Evolutionary conservation across 805 yeast genomes (phyloP).

Genomic region (Metschnikowia koreensis): DNA sequence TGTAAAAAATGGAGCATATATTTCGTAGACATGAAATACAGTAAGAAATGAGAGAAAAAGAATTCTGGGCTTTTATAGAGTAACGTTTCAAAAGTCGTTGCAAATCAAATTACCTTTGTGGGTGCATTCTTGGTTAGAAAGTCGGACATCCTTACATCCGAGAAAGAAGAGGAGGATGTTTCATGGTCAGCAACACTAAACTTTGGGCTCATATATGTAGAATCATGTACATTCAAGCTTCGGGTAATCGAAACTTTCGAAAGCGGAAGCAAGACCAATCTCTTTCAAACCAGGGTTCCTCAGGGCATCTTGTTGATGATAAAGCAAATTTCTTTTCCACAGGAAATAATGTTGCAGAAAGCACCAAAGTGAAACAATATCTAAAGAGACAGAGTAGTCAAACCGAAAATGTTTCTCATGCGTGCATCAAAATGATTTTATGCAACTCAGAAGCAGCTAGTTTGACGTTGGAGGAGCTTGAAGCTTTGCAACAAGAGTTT

Average conservation of each 20-base stretch:
- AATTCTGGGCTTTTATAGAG: too few relatives aligned
- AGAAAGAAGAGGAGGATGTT: background rate
- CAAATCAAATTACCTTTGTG: background rate
- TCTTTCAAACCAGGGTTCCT: background rate
- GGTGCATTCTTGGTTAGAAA: background rate
- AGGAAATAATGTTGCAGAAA: constrained; percentile 21
- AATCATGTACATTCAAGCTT: background rate
- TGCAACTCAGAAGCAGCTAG: constrained; percentile 27
- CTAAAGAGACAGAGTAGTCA: constrained; percentile 19
- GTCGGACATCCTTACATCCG: constrained; percentile 2
- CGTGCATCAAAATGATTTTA: constrained; percentile 20
- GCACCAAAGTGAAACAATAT: constrained; percentile 25
- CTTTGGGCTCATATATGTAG: background rate
- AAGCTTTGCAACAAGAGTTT: constrained; percentile 22
- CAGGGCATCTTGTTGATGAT: constrained; percentile 4
- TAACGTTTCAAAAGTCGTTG: background rate
- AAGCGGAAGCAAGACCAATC: constrained; percentile 10
- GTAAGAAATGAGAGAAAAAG: too few relatives aligned
- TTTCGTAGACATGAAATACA: too few relatives aligned
- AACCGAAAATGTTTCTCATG: constrained; percentile 5
- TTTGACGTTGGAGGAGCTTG: constrained; percentile 17
- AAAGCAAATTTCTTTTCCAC: background rate
- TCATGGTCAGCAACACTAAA: background rate
- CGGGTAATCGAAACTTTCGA: constrained; percentile 1
- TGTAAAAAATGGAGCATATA: too few relatives aligned